Evolutionary conservation across 495 filamentous ascomycete species (phyloP).

Genomic region (Tuber aestivum): DNA sequence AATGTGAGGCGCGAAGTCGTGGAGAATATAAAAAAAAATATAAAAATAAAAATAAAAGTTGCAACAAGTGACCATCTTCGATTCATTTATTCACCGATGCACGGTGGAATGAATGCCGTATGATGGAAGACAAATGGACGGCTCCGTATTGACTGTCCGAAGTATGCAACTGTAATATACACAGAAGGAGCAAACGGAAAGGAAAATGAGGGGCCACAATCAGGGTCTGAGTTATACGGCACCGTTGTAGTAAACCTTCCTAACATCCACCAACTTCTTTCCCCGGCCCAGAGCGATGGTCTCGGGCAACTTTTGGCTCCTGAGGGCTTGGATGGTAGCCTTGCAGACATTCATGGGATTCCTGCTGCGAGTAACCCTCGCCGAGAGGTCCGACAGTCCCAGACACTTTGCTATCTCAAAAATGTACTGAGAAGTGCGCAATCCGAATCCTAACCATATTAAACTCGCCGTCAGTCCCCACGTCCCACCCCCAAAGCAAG

Average conservation of each 20-base stretch:
- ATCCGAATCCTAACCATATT: conserved; percentile 65
- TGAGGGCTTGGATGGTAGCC: conserved; percentile 74
- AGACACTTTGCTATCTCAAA: conserved; percentile 82
- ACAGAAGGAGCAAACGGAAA: not conserved
- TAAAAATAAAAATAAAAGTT: too few species aligned
- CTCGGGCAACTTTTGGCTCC: conserved; percentile 76
- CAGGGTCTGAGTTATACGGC: conserved; percentile 47
- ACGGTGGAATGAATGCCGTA: not conserved
- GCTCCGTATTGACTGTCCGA: not conserved
- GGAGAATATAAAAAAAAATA: not conserved
- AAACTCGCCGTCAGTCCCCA: not conserved
- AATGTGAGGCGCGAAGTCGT: not conserved
- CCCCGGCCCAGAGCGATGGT: conserved; percentile 78
- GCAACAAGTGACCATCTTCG: not conserved
- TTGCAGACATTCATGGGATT: conserved; percentile 98
- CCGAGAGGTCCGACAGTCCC: conserved; percentile 80
- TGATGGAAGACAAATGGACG: not conserved
- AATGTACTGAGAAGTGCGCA: conserved; percentile 81
- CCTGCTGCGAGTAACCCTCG: conserved; percentile 65
- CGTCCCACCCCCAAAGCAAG: not conserved
- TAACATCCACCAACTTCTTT: conserved; percentile 88
- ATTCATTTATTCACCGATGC: not conserved
- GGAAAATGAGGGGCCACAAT: not conserved
- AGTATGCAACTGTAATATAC: not conserved
- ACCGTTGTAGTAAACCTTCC: conserved; percentile 95